These are phyloP conservation scores for Jamesozyma jinghongensis DNA, from an alignment of 805 yeast genomes.

Conservation along the genomic window DNA sequence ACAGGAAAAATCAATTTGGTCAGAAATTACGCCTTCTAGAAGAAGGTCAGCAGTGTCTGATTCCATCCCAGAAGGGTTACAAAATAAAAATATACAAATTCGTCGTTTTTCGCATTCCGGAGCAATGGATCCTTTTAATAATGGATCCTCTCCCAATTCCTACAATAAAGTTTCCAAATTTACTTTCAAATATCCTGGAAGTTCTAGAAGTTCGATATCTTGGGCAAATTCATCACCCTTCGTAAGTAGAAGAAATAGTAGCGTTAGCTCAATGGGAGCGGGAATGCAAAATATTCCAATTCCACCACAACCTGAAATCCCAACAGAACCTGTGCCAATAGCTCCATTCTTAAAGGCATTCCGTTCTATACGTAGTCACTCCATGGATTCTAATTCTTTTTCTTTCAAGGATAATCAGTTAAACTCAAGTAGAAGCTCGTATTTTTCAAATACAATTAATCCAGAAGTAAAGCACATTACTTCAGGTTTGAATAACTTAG, in stretches of 20 bases:
- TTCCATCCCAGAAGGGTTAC: not conserved
- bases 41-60: conserved; percentile 12
- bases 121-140: not conserved
- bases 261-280: conserved; percentile 13
- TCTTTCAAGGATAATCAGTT: conserved; percentile 19
- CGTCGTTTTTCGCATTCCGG: conserved; percentile 13
- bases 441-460: conserved; percentile 5
- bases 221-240: conserved; percentile 23
- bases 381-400: conserved; percentile 8
- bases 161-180: no score
- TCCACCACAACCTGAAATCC: conserved; percentile 51
- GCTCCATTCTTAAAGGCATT: not conserved
- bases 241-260: conserved; percentile 20
- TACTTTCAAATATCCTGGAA: conserved; percentile 1
- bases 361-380: conserved; percentile 7
- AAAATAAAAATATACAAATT: not conserved
- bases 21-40: conserved; percentile 2
- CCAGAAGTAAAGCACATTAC: conserved; percentile 15
- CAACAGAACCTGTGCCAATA: conserved; percentile 40
- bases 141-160: not conserved
- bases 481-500: conserved; percentile 1
- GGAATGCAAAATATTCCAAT: conserved; percentile 26
- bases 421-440: conserved; percentile 20
- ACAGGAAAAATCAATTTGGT: not conserved
- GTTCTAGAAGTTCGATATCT: conserved; percentile 19